Conservation (phyloP, 1,284 basidiomycete species). For the Marasmius sp. region DNA sequence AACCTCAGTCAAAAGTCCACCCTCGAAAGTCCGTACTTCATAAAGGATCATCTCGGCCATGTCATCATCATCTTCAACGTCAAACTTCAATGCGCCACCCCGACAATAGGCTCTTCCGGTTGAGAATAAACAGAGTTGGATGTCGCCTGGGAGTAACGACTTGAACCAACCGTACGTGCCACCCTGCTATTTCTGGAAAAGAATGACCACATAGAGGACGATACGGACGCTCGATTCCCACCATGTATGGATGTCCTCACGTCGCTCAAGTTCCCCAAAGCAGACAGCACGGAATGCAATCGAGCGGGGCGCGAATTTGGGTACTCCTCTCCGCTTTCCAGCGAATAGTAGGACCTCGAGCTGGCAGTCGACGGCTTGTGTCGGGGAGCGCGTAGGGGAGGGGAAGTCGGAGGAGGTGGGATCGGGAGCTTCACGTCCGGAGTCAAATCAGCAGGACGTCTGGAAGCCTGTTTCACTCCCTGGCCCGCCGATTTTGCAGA, state of each 20-base stretch:
- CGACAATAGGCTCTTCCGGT: slow-evolving; percentile 18
- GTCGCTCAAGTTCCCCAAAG: slow-evolving; percentile 25
- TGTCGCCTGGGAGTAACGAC: slow-evolving; percentile 22
- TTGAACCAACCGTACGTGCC: not conserved
- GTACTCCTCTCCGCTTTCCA: slow-evolving; percentile 35
- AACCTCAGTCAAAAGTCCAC: not conserved
- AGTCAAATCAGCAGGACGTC: not conserved
- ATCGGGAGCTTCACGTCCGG: slow-evolving; percentile 1
- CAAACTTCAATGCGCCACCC: slow-evolving; percentile 22
- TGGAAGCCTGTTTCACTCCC: not conserved
- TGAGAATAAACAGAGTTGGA: slow-evolving; percentile 23
- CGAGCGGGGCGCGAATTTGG: slow-evolving; percentile 22
- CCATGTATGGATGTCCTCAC: slow-evolving; percentile 15
- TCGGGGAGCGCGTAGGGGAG: not conserved
- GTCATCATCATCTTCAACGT: not conserved
- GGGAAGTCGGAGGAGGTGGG: slow-evolving; percentile 3
- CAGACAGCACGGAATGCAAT: slow-evolving; percentile 31
- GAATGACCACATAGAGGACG: slow-evolving; percentile 22
- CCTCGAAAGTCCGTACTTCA: not conserved
- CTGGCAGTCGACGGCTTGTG: slow-evolving; percentile 32
- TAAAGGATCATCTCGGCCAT: not conserved
- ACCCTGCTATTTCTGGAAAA: slow-evolving; percentile 13
- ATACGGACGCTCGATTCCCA: slow-evolving; percentile 18
- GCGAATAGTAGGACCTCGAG: slow-evolving; percentile 35
- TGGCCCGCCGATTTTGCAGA: not conserved